Evolutionary conservation across 2,329 filamentous ascomycete species (phyloP), one percentile per base, ranked within the genome.

Genomic region (Scopulariopsis brevicaulis): DNA sequence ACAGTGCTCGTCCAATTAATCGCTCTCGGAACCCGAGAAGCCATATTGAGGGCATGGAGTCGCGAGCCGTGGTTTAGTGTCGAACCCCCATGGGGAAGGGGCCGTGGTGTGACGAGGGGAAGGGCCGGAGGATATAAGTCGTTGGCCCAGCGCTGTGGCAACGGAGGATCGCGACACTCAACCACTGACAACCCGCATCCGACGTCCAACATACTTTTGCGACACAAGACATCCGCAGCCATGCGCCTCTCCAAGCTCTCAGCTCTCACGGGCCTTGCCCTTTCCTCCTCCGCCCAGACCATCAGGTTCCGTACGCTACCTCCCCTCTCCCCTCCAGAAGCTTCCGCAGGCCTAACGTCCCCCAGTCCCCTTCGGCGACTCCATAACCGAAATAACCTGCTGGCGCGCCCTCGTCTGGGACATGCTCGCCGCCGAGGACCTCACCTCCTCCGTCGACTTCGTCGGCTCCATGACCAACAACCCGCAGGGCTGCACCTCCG

Each of bases 381-480:
- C 68, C 60, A 74, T 76, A 62, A 76, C 74, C 2, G 73, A 75
- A 60, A 72, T 75, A 55, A 74, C 70, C 50, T 76, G 74, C 65
- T 76, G 73, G 74, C 66, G 74, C 12, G 65, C 72, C 15, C 59
- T 70, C 15, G 65, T 76, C 10, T 76, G 73, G 73, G 67, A 72
- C 60, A 64, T 66, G 59, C 66, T 76, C 7, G 65, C 65, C 24
- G 64, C 63, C 5, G 70, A 68, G 37, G 67, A 68, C 14, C 59
- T 70, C 3, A 64, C 70, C 24, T 60, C 63, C 52, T 62, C 65
- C 53, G 67, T 74, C 58, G 64, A 75, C 62, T 74, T 74, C 58
- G 73, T 76, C 5, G 73, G 74, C 32, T 71, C 71, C 58, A 66
- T 69, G 65, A 70, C 65, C 53, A 69, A 69, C 62, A 72, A 74